A percentile compares a stretch with the other conserved stretches of the same genome.
Conservation (phyloP, 805 yeast species). For the Blastobotrys terrestris region DNA sequence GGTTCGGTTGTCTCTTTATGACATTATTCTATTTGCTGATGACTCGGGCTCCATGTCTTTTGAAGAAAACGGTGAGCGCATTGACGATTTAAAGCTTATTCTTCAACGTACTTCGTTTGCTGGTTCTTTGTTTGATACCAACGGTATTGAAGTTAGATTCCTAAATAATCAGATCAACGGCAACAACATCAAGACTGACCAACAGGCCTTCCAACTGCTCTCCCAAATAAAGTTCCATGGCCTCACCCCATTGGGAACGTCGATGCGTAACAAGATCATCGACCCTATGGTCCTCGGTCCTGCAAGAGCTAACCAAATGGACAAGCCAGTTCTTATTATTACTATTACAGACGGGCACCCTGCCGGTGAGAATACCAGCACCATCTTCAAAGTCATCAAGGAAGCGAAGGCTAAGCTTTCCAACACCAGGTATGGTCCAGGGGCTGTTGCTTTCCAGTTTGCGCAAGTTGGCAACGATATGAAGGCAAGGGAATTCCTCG, state of each 20-base stretch:
- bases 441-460: slow-evolving; percentile 29
- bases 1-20: slow-evolving; percentile 27
- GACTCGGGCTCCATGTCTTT: slow-evolving; percentile 32
- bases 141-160: slow-evolving; percentile 29
- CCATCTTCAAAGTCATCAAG: slow-evolving; percentile 21
- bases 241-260: slow-evolving; percentile 27
- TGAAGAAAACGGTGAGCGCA: slow-evolving; percentile 30
- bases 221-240: slow-evolving; percentile 23
- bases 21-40: slow-evolving; percentile 27
- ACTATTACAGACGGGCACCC: slow-evolving; percentile 30
- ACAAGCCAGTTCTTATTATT: slow-evolving; percentile 28
- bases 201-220: slow-evolving; percentile 22
- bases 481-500: slow-evolving; percentile 26
- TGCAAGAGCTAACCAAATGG: slow-evolving; percentile 17
- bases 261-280: slow-evolving; percentile 22
- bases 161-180: slow-evolving; percentile 25
- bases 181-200: slow-evolving; percentile 21
- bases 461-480: slow-evolving; percentile 30
- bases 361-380: slow-evolving; percentile 25
- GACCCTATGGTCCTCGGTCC: slow-evolving; percentile 26
- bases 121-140: slow-evolving; percentile 26
- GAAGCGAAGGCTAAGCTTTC: slow-evolving; percentile 21
- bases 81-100: slow-evolving; percentile 28
- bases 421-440: slow-evolving; percentile 24
- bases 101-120: slow-evolving; percentile 26